Base-by-base conservation (phyloP, 2,329 filamentous ascomycete species). In the Chrysosphaeria jannelii region DNA sequence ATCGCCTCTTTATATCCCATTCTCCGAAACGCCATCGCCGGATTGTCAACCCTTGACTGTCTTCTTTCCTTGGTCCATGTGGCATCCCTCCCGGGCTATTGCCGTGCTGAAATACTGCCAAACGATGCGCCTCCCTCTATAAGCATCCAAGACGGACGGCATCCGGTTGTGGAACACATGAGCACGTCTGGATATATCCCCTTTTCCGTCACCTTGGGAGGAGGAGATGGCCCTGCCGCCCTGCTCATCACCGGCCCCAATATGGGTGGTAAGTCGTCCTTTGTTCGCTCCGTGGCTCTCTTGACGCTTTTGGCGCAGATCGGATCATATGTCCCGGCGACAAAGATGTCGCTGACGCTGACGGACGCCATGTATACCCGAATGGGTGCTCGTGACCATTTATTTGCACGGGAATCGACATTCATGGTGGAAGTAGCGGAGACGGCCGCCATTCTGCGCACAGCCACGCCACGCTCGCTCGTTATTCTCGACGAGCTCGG, bases 201-300 rank as follows among this genome's bases (percentile, higher is more conserved):
- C 22, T 97, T 97, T 44, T 62, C 70, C 35, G 70, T 76, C 8
- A 47, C 58, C 3, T 58, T 93, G 22, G 55, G 61, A n/a, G 57
- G 63, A 58, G 63, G 0, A 57, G 12, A 15, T 6, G 72, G 5
- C n/a, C 25, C 27, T 10, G 23, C 8, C 3, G 75, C 76, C 3
- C 60, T 91, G 33, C 66, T 93, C 26, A 68, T 97, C 35, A 97
- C 85, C 0, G 85, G 85, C 0, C 85, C 85, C 14, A 97, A 97
- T 47, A 97, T 97, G 85, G 85, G 85, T 36, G 85, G 85, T 27
- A 97, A 97, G 40, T 90, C 76, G n/a, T 85, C 71, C 27, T 97
- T 90, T 42, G 81, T 97, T 12, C 75, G 85, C 25, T 74, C 79
- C 33, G 65, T 89, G 21, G 81, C 85, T 7, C 61, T 97, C 5